These are phyloP conservation scores for Mycocentrospora acerina DNA, from an alignment of 2,329 filamentous ascomycete species.

Conservation along the genomic window DNA sequence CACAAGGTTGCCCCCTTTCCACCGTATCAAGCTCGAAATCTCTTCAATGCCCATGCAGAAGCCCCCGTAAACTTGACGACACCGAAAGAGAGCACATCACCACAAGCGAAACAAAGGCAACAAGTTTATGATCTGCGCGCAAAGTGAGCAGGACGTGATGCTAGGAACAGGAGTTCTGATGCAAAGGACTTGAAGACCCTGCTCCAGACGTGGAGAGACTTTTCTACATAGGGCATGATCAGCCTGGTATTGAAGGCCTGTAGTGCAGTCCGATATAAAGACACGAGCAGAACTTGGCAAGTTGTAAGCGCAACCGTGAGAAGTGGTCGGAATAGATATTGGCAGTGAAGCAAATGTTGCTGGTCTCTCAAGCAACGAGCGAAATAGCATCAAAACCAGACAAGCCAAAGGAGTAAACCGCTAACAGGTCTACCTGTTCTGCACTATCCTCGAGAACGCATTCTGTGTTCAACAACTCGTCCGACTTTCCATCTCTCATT, in stretches of 20 bases:
- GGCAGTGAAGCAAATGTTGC: constrained; percentile 3
- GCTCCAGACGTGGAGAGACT: constrained; percentile 13
- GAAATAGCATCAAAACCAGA: neutral
- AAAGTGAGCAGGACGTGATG: constrained; percentile 11
- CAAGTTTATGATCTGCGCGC: constrained; percentile 14
- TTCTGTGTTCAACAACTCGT: neutral
- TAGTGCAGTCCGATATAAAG: constrained; percentile 13
- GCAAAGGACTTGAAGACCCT: constrained; percentile 10
- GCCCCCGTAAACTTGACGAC: too few species aligned
- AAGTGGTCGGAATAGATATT: constrained; percentile 14
- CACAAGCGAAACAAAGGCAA: constrained; percentile 8
- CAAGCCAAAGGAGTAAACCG: neutral
- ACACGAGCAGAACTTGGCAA: constrained; percentile 17
- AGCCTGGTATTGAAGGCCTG: constrained; percentile 10
- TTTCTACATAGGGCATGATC: constrained; percentile 11
- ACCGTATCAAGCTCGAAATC: neutral
- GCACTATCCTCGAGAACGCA: neutral
- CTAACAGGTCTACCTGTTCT: neutral
- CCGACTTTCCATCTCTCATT: neutral
- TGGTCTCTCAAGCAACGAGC: neutral
- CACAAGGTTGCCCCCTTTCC: constrained; percentile 4
- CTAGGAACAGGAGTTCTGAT: constrained; percentile 8
- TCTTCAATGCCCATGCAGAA: constrained; percentile 1
- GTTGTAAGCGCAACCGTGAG: constrained; percentile 9
- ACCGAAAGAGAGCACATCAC: too few species aligned